Conservation (phyloP, 1,284 basidiomycete genomes). For the Pseudozyma sp. region DNA sequence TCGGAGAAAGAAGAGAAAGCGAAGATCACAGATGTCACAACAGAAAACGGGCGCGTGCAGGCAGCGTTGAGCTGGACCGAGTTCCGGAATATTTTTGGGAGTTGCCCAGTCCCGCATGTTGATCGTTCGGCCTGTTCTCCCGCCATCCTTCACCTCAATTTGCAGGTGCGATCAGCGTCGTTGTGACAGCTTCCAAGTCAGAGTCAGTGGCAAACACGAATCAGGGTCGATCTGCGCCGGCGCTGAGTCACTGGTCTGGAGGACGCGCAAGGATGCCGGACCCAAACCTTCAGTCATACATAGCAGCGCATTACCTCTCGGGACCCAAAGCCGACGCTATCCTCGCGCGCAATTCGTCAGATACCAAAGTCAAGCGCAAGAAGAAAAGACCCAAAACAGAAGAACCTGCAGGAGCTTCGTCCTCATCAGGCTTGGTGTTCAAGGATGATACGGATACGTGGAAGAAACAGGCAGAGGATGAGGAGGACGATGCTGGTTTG, state of each 20-base stretch:
- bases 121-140: neutral
- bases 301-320: slow-evolving; percentile 83
- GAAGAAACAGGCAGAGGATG: slow-evolving; percentile 17
- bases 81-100: slow-evolving; percentile 4
- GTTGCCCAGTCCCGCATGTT: no score
- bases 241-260: neutral
- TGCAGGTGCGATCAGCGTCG: neutral
- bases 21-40: no score
- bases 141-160: neutral
- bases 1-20: no score
- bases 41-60: slow-evolving; percentile 2
- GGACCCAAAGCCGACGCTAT: slow-evolving; percentile 97
- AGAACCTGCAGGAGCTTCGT: neutral
- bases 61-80: neutral
- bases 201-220: no score
- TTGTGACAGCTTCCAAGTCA: no score
- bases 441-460: slow-evolving; percentile 57
- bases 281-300: slow-evolving; percentile 71
- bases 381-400: slow-evolving; percentile 74
- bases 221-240: no score
- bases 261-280: slow-evolving; percentile 50
- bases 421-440: slow-evolving; percentile 45
- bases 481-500: slow-evolving; percentile 47
- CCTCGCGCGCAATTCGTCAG: slow-evolving; percentile 74
- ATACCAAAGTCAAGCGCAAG: slow-evolving; percentile 76